Conservation (phyloP, 305 asterid genomes). For the Fraxinus ornus region DNA sequence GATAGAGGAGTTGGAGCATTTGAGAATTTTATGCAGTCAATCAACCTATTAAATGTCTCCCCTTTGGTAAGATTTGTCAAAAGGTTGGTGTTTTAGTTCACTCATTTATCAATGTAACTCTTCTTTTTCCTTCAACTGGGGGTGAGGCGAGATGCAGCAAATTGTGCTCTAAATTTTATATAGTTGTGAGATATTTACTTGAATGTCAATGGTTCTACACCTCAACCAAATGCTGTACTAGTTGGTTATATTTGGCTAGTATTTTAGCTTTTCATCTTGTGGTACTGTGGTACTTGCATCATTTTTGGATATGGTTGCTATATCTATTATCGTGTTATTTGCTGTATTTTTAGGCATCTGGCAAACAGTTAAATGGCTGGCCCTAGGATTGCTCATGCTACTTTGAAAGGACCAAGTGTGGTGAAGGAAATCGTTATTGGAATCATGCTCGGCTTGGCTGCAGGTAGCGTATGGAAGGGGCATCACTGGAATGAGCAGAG, state of each 20-base stretch:
- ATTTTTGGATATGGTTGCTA: background rate
- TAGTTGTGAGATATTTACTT: conserved; percentile 6
- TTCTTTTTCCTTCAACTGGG: background rate
- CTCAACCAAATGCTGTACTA: too few relatives aligned
- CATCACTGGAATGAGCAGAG: conserved; percentile 82
- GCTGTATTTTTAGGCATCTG: background rate
- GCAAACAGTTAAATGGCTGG: conserved; percentile 42
- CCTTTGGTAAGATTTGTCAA: background rate
- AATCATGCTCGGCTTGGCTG: conserved; percentile 51
- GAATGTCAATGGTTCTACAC: too few relatives aligned
- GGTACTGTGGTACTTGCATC: background rate
- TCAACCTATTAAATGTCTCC: background rate
- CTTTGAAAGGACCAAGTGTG: conserved; percentile 76
- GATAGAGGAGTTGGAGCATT: background rate
- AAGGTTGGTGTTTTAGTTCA: background rate
- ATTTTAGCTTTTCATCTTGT: background rate
- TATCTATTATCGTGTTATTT: background rate
- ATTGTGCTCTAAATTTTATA: background rate
- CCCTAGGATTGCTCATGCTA: conserved; percentile 63
- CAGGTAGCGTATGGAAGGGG: conserved; percentile 74
- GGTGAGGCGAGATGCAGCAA: background rate
- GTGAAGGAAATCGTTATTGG: conserved; percentile 67
- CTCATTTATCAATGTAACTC: background rate
- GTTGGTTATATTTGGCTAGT: background rate
- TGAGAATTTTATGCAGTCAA: background rate